A percentile compares a stretch with the other conserved stretches of the same genome.
phyloP scores from a whole-genome alignment of 2,329 filamentous ascomycete genomes.

The Berkeleyomyces basicola region DNA sequence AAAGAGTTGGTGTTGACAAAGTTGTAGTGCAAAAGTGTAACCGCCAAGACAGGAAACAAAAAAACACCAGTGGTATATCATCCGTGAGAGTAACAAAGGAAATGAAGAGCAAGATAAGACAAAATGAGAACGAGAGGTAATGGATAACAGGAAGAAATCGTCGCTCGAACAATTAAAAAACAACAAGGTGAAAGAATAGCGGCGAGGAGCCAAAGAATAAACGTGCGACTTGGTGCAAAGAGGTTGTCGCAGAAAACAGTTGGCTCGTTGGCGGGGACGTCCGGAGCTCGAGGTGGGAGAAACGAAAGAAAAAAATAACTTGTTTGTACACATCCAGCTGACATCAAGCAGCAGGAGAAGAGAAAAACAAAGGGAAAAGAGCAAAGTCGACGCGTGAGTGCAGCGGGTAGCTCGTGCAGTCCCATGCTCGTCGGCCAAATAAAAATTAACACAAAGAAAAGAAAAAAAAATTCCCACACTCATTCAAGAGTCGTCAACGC shows the following conservation, averaged over 20 bases:
- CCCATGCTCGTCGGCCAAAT: background rate
- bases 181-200: background rate
- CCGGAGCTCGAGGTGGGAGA: background rate
- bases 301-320: background rate
- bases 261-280: background rate
- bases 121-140: slow-evolving; percentile 5
- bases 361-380: background rate
- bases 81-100: slow-evolving; percentile 5
- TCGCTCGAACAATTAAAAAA: background rate
- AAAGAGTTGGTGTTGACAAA: background rate
- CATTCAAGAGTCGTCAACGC: background rate
- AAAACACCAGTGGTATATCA: slow-evolving; percentile 4
- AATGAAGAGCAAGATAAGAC: slow-evolving; percentile 3
- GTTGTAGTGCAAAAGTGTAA: background rate
- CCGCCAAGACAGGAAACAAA: slow-evolving; percentile 6
- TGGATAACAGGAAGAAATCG: background rate
- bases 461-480: background rate
- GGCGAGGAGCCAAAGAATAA: background rate
- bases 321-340: background rate
- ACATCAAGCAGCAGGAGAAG: background rate
- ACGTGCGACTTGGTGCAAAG: background rate
- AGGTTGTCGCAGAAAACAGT: background rate
- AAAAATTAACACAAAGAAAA: background rate
- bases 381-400: background rate
- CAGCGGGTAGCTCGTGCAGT: background rate